Evolutionary conservation across 352 stramenopile genomes (phyloP), one percentile per base, ranked within the genome.

Genomic region (Plasmopara viticola): DNA sequence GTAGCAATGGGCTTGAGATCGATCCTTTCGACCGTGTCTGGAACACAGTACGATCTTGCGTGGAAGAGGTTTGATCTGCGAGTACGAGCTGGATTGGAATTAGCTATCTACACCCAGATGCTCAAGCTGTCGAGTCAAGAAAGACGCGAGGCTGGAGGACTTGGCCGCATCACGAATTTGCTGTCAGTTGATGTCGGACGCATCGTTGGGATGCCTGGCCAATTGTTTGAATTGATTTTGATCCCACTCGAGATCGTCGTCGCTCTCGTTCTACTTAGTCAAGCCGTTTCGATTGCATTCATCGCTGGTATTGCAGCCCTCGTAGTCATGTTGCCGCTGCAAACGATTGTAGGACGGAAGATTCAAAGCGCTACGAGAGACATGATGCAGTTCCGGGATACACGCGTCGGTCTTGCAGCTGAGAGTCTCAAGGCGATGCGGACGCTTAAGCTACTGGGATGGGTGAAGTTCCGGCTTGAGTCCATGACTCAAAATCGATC

Each of bases 271-370:
- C 47, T 95, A 44, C 64, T 96, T 8, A 79, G 74, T 13, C 62
- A 78, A 3, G 84, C 90, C 17, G 79, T 96, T 8, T 87, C 83
- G 15, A 87, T 89, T 41, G 86, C 87, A 2, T 95, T 95, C 48
- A 57, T 93, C 7, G 83, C 83, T 1, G 86, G 86, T 1, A 46
- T 96, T 4, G 63, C 81, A 17, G 64, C 95, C 1, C 58, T 96
- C 12, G 70, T 46, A 15, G 60, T 84, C 40, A 95, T 96, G 82
- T 58, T 96, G 7, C 87, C 87, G 2, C 66, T 96, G 4, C 89
- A 96, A 54, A 87, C 74, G 5, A 38, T 76, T 28, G 50, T 96
- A 1, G 87, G 84, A 0, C 70, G 79, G 2, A 79, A 86, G 38
- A 94, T 96, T 49, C 82, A 92, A 49, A 44, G 48, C 1, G 71